These are phyloP conservation scores for Hymenoscyphus scutula DNA, from an alignment of 2,329 filamentous ascomycete genomes.

Conservation along the genomic window DNA sequence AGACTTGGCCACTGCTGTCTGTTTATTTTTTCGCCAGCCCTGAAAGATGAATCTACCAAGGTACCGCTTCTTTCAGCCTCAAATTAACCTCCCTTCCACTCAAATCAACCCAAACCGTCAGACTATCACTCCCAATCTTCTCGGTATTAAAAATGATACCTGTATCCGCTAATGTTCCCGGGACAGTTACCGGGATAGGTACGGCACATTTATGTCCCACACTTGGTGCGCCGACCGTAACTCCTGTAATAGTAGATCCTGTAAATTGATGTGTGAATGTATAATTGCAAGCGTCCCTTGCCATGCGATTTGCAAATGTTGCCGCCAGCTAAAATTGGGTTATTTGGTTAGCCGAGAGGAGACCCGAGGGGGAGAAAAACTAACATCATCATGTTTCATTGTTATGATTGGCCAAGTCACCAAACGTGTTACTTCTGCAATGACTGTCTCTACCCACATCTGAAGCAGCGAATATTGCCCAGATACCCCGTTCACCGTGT, in stretches of 20 bases:
- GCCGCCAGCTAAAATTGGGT: constrained; percentile 13
- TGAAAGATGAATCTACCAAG: constrained; percentile 6
- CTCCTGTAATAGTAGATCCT: constrained; percentile 8
- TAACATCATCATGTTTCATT: constrained; percentile 46
- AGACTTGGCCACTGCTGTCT: no score
- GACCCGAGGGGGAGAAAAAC: background rate
- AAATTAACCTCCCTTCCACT: constrained; percentile 33
- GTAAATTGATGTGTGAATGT: constrained; percentile 6
- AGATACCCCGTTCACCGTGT: constrained; percentile 17
- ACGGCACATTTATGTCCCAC: constrained; percentile 13
- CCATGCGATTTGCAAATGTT: constrained; percentile 49
- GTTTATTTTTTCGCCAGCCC: no score
- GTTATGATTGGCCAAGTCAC: constrained; percentile 52
- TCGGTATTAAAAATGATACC: constrained; percentile 12
- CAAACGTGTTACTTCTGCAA: constrained; percentile 23
- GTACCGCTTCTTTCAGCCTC: constrained; percentile 6
- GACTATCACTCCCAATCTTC: constrained; percentile 49
- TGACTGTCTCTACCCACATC: constrained; percentile 30
- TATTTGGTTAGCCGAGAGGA: background rate
- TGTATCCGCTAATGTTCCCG: constrained; percentile 26
- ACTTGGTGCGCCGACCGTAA: constrained; percentile 43
- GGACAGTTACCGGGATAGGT: constrained; percentile 30
- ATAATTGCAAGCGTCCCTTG: constrained; percentile 21
- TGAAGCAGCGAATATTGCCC: constrained; percentile 21
- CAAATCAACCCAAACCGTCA: constrained; percentile 48